Conservation (phyloP, 2,329 filamentous ascomycete genomes). For the Pseudogymnoascus sp. region DNA sequence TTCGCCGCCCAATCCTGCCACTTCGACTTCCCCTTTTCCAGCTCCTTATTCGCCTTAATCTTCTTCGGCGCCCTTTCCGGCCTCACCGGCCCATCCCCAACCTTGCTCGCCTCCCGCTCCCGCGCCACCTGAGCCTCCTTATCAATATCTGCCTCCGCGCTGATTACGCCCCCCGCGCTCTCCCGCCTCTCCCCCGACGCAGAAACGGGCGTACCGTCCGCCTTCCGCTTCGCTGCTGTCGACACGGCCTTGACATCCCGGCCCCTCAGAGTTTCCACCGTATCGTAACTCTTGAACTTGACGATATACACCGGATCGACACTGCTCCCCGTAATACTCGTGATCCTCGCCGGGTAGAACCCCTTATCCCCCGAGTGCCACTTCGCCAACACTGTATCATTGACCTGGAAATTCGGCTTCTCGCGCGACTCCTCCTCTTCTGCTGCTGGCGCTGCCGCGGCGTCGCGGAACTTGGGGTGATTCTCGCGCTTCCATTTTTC, state of each 20-base stretch:
- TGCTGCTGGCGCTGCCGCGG: slow-evolving; percentile 39
- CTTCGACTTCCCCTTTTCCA: slow-evolving; percentile 84
- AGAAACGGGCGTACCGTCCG: slow-evolving; percentile 61
- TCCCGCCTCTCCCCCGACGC: not conserved
- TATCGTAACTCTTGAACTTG: slow-evolving; percentile 88
- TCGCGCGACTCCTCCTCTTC: slow-evolving; percentile 38
- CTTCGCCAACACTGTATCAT: slow-evolving; percentile 83
- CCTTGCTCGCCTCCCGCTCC: slow-evolving; percentile 56
- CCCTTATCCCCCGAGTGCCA: slow-evolving; percentile 84
- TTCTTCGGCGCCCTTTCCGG: slow-evolving; percentile 73
- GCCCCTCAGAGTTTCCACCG: slow-evolving; percentile 71
- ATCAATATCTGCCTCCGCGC: slow-evolving; percentile 48
- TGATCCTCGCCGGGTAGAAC: slow-evolving; percentile 90
- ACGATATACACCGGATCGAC: slow-evolving; percentile 88
- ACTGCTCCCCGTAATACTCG: slow-evolving; percentile 87
- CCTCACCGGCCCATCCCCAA: slow-evolving; percentile 49
- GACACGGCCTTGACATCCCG: slow-evolving; percentile 77
- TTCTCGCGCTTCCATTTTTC: slow-evolving; percentile 77
- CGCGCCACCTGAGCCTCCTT: slow-evolving; percentile 57
- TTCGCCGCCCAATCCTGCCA: slow-evolving; percentile 92
- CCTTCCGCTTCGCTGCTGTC: slow-evolving; percentile 73
- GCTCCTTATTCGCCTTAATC: slow-evolving; percentile 81
- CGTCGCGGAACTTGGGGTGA: slow-evolving; percentile 67
- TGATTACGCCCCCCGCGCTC: slow-evolving; percentile 30
- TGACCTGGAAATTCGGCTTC: slow-evolving; percentile 65